Base-by-base conservation (phyloP, 1,284 basidiomycete genomes). In the Lentinula novae-zelandiae region DNA sequence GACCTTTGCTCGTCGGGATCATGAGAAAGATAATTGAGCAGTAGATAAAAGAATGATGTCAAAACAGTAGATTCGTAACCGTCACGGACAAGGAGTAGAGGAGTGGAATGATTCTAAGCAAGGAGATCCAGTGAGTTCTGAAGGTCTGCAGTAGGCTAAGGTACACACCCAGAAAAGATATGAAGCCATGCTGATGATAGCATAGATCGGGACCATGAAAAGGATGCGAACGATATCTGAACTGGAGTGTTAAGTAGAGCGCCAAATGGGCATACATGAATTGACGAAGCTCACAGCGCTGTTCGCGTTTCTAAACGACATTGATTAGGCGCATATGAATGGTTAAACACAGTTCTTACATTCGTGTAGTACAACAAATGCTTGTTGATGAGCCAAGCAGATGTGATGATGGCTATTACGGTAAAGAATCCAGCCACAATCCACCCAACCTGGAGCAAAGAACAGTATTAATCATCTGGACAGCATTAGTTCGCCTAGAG, bases 191-290 rank as follows among this genome's bases (percentile, higher is more conserved):
- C 84, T 86, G 71, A 89, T 83, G 39, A 82, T 70, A 13, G 87
- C 85, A 69, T 92, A 92, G 42, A 92, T 78, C 3, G 90, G 89
- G 2, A 91, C 88, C 86, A 93, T 87, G 72, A 93, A 84, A 27
- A 93, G 78, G 15, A 93, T 77, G 0, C 90, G 84, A 38, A 91
- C 79, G 63, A 88, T 87, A 68, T 87, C 86, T 38, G 15, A 39
- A 6, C 13, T 7, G n/a, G 53, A 50, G 22, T 38, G 31, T 49
- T 9, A 55, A 13, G 39, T 17, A 46, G 10, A 13, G 50, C 20
- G 10, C n/a, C 22, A n/a, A 36, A 40, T 22, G 27, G 8, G 10
- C 7, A 34, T 27, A 27, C 22, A 46, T 46, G 20, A 27, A 9
- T 10, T 22, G 44, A 9, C 33, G 20, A 12, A 48, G 72, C 80